These are phyloP conservation scores for Colletotrichum acutatum DNA, from an alignment of 2,329 filamentous ascomycete species.

Conservation along the genomic window DNA sequence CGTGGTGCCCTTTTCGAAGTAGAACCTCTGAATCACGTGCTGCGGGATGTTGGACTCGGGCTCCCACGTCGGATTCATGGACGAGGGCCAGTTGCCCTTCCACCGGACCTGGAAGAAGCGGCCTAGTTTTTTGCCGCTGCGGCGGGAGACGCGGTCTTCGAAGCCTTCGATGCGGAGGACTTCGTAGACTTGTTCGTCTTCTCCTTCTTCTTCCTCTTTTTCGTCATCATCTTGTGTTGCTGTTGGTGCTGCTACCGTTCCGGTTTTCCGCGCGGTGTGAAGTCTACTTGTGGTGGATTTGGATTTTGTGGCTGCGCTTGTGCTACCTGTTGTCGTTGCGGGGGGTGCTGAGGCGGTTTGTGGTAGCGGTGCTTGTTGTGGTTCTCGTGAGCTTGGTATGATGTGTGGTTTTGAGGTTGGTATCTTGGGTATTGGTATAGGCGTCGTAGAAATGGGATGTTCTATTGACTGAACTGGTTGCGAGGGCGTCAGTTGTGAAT, in stretches of 20 bases:
- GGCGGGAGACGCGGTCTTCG: constrained; percentile 49
- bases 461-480: constrained; percentile 2
- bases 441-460: not conserved
- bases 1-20: constrained; percentile 41
- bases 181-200: constrained; percentile 49
- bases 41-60: constrained; percentile 61
- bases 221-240: constrained; percentile 18
- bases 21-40: constrained; percentile 53
- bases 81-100: constrained; percentile 66
- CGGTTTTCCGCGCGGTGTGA: not conserved
- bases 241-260: not conserved
- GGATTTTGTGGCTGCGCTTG: constrained; percentile 2
- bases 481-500: not conserved
- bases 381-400: not conserved
- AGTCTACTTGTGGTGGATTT: not conserved
- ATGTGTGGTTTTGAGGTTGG: not conserved
- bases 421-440: not conserved
- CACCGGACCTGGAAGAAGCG: constrained; percentile 65
- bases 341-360: not conserved
- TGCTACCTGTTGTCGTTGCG: not conserved
- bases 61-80: constrained; percentile 69
- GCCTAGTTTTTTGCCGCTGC: constrained; percentile 40
- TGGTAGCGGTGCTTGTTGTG: not conserved
- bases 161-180: constrained; percentile 59
- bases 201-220: constrained; percentile 33